These are phyloP conservation scores for Colletotrichum incanum DNA, from an alignment of 2,329 filamentous ascomycete species.

Conservation along the genomic window DNA sequence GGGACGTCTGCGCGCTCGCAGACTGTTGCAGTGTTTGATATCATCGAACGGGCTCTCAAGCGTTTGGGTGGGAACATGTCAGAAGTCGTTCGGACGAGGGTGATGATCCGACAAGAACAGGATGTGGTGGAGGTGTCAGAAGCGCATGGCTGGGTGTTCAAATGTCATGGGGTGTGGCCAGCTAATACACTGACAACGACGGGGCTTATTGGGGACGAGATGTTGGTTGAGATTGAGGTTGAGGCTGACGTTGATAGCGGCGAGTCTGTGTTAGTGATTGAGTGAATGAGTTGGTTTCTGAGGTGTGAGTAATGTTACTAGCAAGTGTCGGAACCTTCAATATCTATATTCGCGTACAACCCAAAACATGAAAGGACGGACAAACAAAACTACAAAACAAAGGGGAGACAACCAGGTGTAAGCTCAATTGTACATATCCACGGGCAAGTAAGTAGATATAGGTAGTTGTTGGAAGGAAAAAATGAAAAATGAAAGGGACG, in stretches of 20 bases:
- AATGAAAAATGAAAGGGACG: conserved; percentile 35
- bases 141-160: conserved; percentile 29
- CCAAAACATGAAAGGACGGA: neutral
- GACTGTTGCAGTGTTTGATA: conserved; percentile 27
- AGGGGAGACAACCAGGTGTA: too few species aligned
- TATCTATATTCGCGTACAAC: too few species aligned
- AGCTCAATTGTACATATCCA: too few species aligned
- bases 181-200: conserved; percentile 16
- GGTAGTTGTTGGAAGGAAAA: too few species aligned
- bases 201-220: conserved; percentile 20
- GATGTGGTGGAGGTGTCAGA: conserved; percentile 21
- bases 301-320: neutral
- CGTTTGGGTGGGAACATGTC: conserved; percentile 26
- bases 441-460: too few species aligned
- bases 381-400: too few species aligned
- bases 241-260: conserved; percentile 24
- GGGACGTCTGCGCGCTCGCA: conserved; percentile 26
- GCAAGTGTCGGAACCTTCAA: neutral
- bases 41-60: conserved; percentile 6
- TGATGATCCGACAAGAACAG: conserved; percentile 30
- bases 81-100: conserved; percentile 37
- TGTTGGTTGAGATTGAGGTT: conserved; percentile 29
- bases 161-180: conserved; percentile 16
- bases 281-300: neutral
- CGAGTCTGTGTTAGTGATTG: conserved; percentile 5